phyloP scores from a whole-genome alignment of 805 yeast genomes.

The Sugiyamaella boreocaroliniensis region DNA sequence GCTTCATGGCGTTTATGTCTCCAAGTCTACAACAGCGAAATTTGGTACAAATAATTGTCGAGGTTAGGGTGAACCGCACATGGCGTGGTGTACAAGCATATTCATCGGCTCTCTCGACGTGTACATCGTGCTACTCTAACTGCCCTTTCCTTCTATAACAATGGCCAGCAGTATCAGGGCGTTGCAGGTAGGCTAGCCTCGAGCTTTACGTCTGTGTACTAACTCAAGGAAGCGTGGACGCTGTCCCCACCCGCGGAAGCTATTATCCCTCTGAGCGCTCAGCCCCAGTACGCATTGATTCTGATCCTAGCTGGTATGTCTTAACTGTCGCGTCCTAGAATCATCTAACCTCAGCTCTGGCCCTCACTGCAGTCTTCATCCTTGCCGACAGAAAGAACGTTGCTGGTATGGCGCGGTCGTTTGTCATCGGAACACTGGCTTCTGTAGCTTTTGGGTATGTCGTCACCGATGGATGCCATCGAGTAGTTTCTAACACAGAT shows the following conservation, averaged over 20 bases:
- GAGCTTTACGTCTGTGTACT: not conserved
- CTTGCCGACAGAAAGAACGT: slow-evolving; percentile 14
- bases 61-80: not conserved
- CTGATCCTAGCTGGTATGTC: slow-evolving; percentile 16
- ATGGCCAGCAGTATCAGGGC: not conserved
- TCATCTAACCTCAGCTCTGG: slow-evolving; percentile 16
- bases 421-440: slow-evolving; percentile 28
- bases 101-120: not conserved
- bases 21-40: not conserved
- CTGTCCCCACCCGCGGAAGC: slow-evolving; percentile 6
- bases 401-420: slow-evolving; percentile 20
- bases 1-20: slow-evolving; percentile 57
- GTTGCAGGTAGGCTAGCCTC: not conserved
- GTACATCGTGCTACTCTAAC: too few species aligned
- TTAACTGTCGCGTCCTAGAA: not conserved
- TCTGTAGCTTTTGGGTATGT: slow-evolving; percentile 34
- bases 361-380: slow-evolving; percentile 20
- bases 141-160: too few species aligned
- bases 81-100: not conserved
- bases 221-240: not conserved
- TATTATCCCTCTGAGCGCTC: slow-evolving; percentile 21
- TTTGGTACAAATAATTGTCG: not conserved
- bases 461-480: not conserved
- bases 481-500: slow-evolving; percentile 12
- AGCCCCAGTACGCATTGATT: slow-evolving; percentile 20